A percentile compares a stretch with the other conserved stretches of the same genome.
Conservation (phyloP, 2,329 filamentous ascomycete genomes). For the Triangularia verruculosa region DNA sequence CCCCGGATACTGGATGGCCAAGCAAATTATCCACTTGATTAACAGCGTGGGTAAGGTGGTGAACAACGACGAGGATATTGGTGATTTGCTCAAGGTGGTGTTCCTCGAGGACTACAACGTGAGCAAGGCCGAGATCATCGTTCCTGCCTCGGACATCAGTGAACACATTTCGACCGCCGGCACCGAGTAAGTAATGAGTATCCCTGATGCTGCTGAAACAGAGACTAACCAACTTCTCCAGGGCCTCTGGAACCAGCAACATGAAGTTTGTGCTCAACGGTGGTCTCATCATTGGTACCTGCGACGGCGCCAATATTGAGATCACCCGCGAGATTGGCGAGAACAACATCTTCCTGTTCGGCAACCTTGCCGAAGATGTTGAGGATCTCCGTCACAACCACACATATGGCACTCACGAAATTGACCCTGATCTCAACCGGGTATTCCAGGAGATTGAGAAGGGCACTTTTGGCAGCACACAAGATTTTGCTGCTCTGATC, state of each 20-base stretch:
- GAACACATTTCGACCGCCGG: slow-evolving; percentile 98
- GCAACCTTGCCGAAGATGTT: slow-evolving; percentile 91
- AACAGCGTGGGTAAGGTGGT: slow-evolving; percentile 88
- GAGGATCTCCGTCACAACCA: slow-evolving; percentile 91
- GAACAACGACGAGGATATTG: slow-evolving; percentile 88
- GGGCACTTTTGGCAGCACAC: slow-evolving; percentile 75
- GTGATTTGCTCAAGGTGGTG: slow-evolving; percentile 92
- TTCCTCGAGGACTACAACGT: slow-evolving; percentile 99
- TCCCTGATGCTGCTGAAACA: background rate
- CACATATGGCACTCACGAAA: slow-evolving; percentile 73
- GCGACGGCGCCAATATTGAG: slow-evolving; percentile 96
- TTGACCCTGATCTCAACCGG: slow-evolving; percentile 72
- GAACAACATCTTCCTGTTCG: slow-evolving; percentile 97
- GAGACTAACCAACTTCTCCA: background rate
- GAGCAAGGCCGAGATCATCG: slow-evolving; percentile 97
- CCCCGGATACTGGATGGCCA: slow-evolving; percentile 99
- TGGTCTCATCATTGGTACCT: slow-evolving; percentile 94
- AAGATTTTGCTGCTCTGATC: slow-evolving; percentile 78
- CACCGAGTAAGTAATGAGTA: slow-evolving; percentile 58
- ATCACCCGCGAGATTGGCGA: slow-evolving; percentile 97
- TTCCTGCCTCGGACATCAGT: slow-evolving; percentile 90
- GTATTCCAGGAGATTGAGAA: slow-evolving; percentile 82
- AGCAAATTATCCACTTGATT: slow-evolving; percentile 96
- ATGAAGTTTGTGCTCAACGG: slow-evolving; percentile 99
- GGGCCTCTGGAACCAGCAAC: slow-evolving; percentile 81